These are phyloP conservation scores for Verticillium klebahnii DNA, from an alignment of 2,329 filamentous ascomycete genomes.

Conservation along the genomic window DNA sequence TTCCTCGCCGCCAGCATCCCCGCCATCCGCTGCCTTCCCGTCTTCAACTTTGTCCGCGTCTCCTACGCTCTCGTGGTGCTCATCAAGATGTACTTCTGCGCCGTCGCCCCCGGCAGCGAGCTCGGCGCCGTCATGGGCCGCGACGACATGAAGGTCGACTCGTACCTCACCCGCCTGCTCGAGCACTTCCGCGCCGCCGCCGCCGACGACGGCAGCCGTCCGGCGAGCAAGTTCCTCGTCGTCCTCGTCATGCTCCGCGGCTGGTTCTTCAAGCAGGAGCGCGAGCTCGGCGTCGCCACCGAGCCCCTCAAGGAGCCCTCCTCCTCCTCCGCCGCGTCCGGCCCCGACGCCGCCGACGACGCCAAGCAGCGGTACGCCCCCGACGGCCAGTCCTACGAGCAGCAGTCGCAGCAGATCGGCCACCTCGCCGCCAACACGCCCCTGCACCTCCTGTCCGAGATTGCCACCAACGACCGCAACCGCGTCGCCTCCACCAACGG, in stretches of 20 bases:
- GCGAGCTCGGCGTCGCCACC: conserved; percentile 11
- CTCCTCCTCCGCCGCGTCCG: conserved; percentile 1
- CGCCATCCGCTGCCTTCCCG: conserved; percentile 60
- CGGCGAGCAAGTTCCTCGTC: conserved; percentile 65
- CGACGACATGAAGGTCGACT: conserved; percentile 59
- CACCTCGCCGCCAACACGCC: conserved; percentile 42
- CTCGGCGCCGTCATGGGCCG: conserved; percentile 67
- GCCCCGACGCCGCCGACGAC: not conserved
- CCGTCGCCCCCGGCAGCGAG: conserved; percentile 58
- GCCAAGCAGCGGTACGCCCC: not conserved
- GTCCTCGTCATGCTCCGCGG: conserved; percentile 65
- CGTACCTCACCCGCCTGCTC: conserved; percentile 66
- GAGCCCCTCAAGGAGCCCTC: not conserved
- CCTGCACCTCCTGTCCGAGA: conserved; percentile 52
- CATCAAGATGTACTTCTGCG: conserved; percentile 69
- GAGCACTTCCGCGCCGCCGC: conserved; percentile 62
- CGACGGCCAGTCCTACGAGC: conserved; percentile 3
- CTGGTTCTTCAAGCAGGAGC: conserved; percentile 58
- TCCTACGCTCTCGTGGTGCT: conserved; percentile 68
- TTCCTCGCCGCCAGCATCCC: conserved; percentile 58
- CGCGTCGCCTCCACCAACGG: not conserved
- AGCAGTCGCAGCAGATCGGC: conserved; percentile 18
- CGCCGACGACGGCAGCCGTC: conserved; percentile 57
- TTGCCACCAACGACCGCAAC: conserved; percentile 40
- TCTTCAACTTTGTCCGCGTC: conserved; percentile 67